These are phyloP conservation scores for Fusarium concolor DNA, from an alignment of 2,329 filamentous ascomycete genomes.

Conservation along the genomic window DNA sequence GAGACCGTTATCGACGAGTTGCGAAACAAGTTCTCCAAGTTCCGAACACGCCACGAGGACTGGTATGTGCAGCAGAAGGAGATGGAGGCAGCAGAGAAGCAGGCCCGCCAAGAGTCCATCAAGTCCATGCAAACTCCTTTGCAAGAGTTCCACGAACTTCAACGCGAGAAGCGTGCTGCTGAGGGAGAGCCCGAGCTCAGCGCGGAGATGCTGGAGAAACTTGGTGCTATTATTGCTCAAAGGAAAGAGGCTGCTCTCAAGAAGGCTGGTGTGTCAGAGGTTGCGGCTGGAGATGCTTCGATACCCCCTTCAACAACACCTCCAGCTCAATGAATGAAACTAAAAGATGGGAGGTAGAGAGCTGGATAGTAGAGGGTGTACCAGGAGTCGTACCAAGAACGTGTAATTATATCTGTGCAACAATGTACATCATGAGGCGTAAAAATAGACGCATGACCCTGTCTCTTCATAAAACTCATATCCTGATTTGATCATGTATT, in stretches of 20 bases:
- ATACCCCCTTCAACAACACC: slow-evolving; percentile 35
- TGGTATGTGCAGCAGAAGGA: slow-evolving; percentile 76
- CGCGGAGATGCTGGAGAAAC: slow-evolving; percentile 70
- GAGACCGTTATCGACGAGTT: slow-evolving; percentile 84
- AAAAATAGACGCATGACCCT: slow-evolving; percentile 46
- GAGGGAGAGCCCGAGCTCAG: slow-evolving; percentile 67
- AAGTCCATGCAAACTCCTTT: slow-evolving; percentile 65
- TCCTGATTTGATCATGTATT: not conserved
- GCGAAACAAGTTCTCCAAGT: slow-evolving; percentile 82
- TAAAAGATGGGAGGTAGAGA: slow-evolving; percentile 4
- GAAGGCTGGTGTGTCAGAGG: slow-evolving; percentile 53
- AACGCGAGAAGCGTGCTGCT: slow-evolving; percentile 62
- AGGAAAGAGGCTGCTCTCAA: slow-evolving; percentile 60
- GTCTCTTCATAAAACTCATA: slow-evolving; percentile 15
- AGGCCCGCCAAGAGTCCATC: slow-evolving; percentile 48
- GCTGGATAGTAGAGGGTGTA: slow-evolving; percentile 31
- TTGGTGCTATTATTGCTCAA: slow-evolving; percentile 70
- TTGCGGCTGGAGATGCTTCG: slow-evolving; percentile 33
- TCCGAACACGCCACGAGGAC: slow-evolving; percentile 82
- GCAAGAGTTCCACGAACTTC: slow-evolving; percentile 68
- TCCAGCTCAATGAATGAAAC: slow-evolving; percentile 33
- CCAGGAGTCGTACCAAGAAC: slow-evolving; percentile 32
- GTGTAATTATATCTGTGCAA: slow-evolving; percentile 51
- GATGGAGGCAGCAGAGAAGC: slow-evolving; percentile 64
- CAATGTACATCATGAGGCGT: slow-evolving; percentile 49